Percentiles rank a stretch among this genome's conserved stretches.
These are phyloP conservation scores for Reticulascus tulasneorum DNA, from an alignment of 2,329 filamentous ascomycete genomes.

Conservation along the genomic window DNA sequence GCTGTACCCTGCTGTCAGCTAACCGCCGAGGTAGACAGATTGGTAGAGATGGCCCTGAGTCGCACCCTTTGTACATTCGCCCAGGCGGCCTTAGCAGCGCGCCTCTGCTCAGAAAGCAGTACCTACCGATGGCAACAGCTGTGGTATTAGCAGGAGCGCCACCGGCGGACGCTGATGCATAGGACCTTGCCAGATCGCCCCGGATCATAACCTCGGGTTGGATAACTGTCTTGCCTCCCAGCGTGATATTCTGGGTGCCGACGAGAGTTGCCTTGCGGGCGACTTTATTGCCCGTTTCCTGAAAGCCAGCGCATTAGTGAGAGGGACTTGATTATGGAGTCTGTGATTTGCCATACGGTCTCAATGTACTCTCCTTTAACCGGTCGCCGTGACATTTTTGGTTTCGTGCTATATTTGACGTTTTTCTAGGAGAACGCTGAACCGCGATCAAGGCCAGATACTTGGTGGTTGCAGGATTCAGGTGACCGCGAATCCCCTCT, in stretches of 20 bases:
- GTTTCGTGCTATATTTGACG: too few relatives aligned
- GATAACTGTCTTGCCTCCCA: conserved; percentile 93
- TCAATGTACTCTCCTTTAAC: conserved; percentile 94
- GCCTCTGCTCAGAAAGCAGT: conserved; percentile 80
- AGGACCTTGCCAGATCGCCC: conserved; percentile 73
- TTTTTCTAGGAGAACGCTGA: too few relatives aligned
- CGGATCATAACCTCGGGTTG: conserved; percentile 93
- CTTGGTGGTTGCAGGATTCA: too few relatives aligned
- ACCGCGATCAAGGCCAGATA: too few relatives aligned
- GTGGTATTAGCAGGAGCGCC: conserved; percentile 48
- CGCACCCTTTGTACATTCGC: conserved; percentile 70
- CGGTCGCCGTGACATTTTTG: conserved; percentile 69
- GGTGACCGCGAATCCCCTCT: too few relatives aligned
- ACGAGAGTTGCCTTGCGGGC: conserved; percentile 87
- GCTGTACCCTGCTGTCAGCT: too few relatives aligned
- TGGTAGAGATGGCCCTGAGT: too few relatives aligned
- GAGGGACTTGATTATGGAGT: background rate
- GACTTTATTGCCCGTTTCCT: conserved; percentile 99
- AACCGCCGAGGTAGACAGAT: too few relatives aligned
- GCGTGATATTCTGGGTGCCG: conserved; percentile 95
- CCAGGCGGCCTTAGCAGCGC: conserved; percentile 79
- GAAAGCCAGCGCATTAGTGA: conserved; percentile 7
- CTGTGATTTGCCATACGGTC: conserved; percentile 57
- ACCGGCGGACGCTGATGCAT: conserved; percentile 39
- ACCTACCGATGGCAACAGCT: conserved; percentile 84